Conservation (phyloP, 1,139 yeast genomes). For the Yamadazyma jaroonii region DNA sequence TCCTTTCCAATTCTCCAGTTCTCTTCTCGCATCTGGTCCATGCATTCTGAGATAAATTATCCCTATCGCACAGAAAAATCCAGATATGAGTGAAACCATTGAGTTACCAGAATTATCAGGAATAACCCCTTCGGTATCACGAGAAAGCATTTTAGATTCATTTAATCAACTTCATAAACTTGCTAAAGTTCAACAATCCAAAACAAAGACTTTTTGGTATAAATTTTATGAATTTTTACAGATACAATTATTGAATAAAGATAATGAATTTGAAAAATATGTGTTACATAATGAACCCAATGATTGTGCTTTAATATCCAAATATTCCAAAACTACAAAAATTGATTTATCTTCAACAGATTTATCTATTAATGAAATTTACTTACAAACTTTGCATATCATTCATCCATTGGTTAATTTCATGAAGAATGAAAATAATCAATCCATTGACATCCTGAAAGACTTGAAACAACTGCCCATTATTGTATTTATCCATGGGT, state of each 20-base stretch:
- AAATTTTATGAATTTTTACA: constrained; percentile 1
- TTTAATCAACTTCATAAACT: constrained; percentile 3
- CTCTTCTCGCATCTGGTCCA: background rate
- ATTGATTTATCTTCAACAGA: constrained; percentile 28
- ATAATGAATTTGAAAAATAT: constrained; percentile 27
- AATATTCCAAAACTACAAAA: constrained; percentile 38
- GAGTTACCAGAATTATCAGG: background rate
- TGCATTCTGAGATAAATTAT: background rate
- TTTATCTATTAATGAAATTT: constrained; percentile 32
- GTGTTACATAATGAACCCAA: constrained; percentile 46
- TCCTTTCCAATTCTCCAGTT: background rate
- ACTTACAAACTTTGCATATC: constrained; percentile 44
- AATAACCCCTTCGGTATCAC: background rate
- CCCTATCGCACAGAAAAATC: constrained; percentile 1
- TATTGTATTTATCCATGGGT: constrained; percentile 64
- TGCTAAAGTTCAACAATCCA: constrained; percentile 6
- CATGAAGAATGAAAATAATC: constrained; percentile 38
- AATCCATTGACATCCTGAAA: constrained; percentile 23
- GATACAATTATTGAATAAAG: background rate
- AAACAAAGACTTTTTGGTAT: constrained; percentile 1
- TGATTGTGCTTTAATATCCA: constrained; percentile 54
- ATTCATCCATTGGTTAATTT: constrained; percentile 54
- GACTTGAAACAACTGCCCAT: constrained; percentile 53
- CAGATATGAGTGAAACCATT: background rate
- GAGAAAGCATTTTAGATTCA: constrained; percentile 1